phyloP scores from a whole-genome alignment of 2,329 filamentous ascomycete species.

The Arthrobotrys megalospora region DNA sequence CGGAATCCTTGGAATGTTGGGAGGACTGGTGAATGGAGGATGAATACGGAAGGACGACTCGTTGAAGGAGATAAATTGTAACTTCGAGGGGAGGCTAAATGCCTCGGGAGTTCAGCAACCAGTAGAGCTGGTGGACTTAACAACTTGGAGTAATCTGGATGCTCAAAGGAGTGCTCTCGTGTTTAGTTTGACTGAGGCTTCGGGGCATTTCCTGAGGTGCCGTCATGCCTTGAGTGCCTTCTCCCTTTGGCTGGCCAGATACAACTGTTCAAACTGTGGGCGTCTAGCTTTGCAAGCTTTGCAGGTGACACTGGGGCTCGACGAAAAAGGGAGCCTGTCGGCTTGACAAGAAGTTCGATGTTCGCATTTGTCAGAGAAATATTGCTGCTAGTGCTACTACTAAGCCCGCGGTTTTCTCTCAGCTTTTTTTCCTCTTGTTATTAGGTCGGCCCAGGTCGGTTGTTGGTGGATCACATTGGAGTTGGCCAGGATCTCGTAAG shows the following conservation, averaged over 20 bases:
- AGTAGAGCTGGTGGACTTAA: conserved; percentile 37
- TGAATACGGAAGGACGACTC: conserved; percentile 31
- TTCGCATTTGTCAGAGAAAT: conserved; percentile 54
- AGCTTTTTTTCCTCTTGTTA: conserved; percentile 15
- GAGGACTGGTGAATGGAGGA: conserved; percentile 9
- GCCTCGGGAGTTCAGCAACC: conserved; percentile 47
- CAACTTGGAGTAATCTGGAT: conserved; percentile 52
- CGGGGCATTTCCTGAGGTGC: conserved; percentile 44
- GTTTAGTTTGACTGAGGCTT: conserved; percentile 50
- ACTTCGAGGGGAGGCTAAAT: conserved; percentile 50
- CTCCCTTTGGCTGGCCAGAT: conserved; percentile 38
- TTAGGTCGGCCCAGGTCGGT: conserved; percentile 37
- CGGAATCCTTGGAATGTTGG: conserved; percentile 44
- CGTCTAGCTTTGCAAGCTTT: conserved; percentile 58
- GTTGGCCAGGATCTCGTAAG: conserved; percentile 46
- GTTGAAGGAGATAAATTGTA: conserved; percentile 26
- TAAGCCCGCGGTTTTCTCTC: conserved; percentile 19
- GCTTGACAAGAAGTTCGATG: conserved; percentile 21
- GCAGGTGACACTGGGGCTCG: conserved; percentile 53
- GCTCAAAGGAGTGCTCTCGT: conserved; percentile 48
- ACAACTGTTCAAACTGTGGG: conserved; percentile 34
- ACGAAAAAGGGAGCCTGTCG: conserved; percentile 41
- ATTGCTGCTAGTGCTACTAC: conserved; percentile 20
- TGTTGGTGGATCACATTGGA: conserved; percentile 51
- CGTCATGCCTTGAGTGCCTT: conserved; percentile 45